These are phyloP conservation scores for Xylaria multiplex DNA, from an alignment of 2,329 filamentous ascomycete genomes.

Conservation along the genomic window DNA sequence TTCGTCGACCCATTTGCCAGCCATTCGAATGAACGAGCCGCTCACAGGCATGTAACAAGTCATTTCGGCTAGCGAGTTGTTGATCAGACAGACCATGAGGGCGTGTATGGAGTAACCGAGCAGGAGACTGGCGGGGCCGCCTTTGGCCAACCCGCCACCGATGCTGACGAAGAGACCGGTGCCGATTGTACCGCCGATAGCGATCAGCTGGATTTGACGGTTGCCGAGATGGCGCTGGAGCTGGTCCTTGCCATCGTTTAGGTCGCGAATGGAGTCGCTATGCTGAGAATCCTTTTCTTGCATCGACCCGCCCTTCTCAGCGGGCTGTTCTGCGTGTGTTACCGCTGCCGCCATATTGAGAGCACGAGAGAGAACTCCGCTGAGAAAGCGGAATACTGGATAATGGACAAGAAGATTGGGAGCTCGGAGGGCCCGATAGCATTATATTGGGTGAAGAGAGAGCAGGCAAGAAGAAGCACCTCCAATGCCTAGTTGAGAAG, in stretches of 20 bases:
- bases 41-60: constrained; percentile 69
- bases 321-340: constrained; percentile 28
- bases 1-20: constrained; percentile 74
- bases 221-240: constrained; percentile 57
- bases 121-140: constrained; percentile 64
- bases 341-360: constrained; percentile 45
- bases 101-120: constrained; percentile 67
- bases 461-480: neutral
- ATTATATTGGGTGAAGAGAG: constrained; percentile 38
- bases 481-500: neutral
- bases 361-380: constrained; percentile 46
- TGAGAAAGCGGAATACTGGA: constrained; percentile 46
- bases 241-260: constrained; percentile 42
- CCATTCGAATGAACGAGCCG: constrained; percentile 72
- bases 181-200: constrained; percentile 67
- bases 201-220: constrained; percentile 66
- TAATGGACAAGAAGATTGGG: constrained; percentile 40
- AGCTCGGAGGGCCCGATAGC: constrained; percentile 37
- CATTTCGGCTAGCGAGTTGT: constrained; percentile 75
- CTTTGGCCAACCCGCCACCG: constrained; percentile 62
- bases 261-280: constrained; percentile 38
- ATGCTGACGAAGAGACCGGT: constrained; percentile 71
- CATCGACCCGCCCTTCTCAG: constrained; percentile 3
- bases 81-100: constrained; percentile 66
- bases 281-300: constrained; percentile 41